These are phyloP conservation scores for Arachis hypogaea DNA, from an alignment of 306 rosid genomes.

Conservation along the genomic window DNA sequence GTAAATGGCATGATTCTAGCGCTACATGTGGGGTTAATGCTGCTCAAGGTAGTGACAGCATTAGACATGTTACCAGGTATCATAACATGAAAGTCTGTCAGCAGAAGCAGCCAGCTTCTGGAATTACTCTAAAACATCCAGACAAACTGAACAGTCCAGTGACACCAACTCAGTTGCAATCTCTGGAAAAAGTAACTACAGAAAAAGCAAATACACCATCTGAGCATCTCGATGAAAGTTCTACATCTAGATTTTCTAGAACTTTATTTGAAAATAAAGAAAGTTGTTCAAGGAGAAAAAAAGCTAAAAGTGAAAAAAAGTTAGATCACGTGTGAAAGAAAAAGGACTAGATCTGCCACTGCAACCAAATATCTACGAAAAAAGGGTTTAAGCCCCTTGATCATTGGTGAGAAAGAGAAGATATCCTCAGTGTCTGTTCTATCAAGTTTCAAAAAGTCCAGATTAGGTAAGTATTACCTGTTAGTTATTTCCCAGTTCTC, in stretches of 20 bases:
- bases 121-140: no score
- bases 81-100: slow-evolving; percentile 18
- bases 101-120: no score
- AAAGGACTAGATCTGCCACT: slow-evolving; percentile 8
- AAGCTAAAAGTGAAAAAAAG: background rate
- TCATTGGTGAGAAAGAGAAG: slow-evolving; percentile 21
- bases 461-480: no score
- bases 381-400: slow-evolving; percentile 26
- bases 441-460: no score
- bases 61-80: slow-evolving; percentile 30
- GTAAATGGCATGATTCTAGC: slow-evolving; percentile 7
- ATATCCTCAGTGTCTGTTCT: background rate
- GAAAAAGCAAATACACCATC: no score
- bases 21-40: slow-evolving; percentile 6
- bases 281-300: slow-evolving; percentile 25
- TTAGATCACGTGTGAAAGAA: slow-evolving; percentile 9
- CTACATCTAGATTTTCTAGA: background rate
- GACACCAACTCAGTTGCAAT: no score
- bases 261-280: background rate
- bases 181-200: no score
- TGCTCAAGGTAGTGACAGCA: slow-evolving; percentile 5
- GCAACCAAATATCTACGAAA: slow-evolving; percentile 22
- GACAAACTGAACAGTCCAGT: no score
- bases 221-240: no score
- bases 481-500: no score